Conservation (phyloP, 176 grass and related monocot genomes). For the Carex pumila region DNA sequence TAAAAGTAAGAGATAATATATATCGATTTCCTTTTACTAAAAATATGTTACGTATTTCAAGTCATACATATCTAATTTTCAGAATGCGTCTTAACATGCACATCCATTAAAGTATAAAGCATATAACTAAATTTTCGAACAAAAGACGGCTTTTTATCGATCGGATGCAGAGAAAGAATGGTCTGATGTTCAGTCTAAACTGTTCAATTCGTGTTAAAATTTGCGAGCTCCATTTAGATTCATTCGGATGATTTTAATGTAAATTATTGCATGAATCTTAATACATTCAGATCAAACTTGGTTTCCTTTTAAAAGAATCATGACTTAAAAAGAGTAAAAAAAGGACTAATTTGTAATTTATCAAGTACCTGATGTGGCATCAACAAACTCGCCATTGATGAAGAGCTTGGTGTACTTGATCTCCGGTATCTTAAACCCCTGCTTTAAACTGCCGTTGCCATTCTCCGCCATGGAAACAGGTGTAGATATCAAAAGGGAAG, state of each 20-base stretch:
- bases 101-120: no score
- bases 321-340: background rate
- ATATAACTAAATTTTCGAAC: no score
- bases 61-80: background rate
- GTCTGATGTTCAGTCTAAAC: no score
- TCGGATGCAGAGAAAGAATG: no score
- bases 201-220: no score
- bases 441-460: background rate
- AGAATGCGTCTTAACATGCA: no score
- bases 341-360: background rate
- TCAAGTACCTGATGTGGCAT: constrained; percentile 28
- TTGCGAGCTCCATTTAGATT: no score
- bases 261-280: no score
- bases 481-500: background rate
- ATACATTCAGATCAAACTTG: no score
- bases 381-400: constrained; percentile 42
- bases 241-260: no score
- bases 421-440: constrained; percentile 28
- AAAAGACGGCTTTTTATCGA: no score
- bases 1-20: background rate
- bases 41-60: background rate
- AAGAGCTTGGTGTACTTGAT: constrained; percentile 45
- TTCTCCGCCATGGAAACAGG: constrained; percentile 14
- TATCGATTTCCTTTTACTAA: background rate
- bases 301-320: background rate